Conservation (phyloP, 495 filamentous ascomycete species). For the Rusavskia elegans region DNA sequence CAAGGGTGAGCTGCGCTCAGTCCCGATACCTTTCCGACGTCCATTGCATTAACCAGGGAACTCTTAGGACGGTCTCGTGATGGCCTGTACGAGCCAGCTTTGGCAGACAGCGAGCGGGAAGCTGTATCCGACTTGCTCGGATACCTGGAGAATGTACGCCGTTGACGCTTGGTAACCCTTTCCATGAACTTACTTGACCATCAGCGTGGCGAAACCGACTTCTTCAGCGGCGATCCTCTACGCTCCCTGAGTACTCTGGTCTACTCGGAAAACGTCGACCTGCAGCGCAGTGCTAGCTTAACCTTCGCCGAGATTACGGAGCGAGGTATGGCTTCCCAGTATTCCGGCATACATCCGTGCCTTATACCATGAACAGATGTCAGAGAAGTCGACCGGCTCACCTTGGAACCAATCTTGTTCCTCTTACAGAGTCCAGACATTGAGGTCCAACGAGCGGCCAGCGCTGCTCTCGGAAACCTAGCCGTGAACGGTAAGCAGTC, state of each 20-base stretch:
- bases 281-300: slow-evolving; percentile 92
- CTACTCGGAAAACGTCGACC: slow-evolving; percentile 96
- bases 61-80: slow-evolving; percentile 66
- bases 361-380: slow-evolving; percentile 48
- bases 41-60: neutral
- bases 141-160: slow-evolving; percentile 84
- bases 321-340: slow-evolving; percentile 47
- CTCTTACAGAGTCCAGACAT: slow-evolving; percentile 90
- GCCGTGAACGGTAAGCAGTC: slow-evolving; percentile 75
- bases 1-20: slow-evolving; percentile 23
- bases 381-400: slow-evolving; percentile 84
- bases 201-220: slow-evolving; percentile 88
- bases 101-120: slow-evolving; percentile 93
- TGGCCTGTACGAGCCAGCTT: slow-evolving; percentile 84
- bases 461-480: slow-evolving; percentile 88
- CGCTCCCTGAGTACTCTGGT: slow-evolving; percentile 87
- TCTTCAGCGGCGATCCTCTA: slow-evolving; percentile 95
- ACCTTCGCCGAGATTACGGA: slow-evolving; percentile 99
- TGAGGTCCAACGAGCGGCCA: slow-evolving; percentile 92
- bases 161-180: slow-evolving; percentile 2
- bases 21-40: neutral
- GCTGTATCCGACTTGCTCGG: slow-evolving; percentile 89
- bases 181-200: slow-evolving; percentile 3
- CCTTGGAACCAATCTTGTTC: slow-evolving; percentile 87
- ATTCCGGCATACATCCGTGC: neutral